Percentiles rank a stretch among this genome's conserved stretches.
These are phyloP conservation scores for Pseudocercospora macadamiae DNA, from an alignment of 2,329 filamentous ascomycete genomes.

Conservation along the genomic window DNA sequence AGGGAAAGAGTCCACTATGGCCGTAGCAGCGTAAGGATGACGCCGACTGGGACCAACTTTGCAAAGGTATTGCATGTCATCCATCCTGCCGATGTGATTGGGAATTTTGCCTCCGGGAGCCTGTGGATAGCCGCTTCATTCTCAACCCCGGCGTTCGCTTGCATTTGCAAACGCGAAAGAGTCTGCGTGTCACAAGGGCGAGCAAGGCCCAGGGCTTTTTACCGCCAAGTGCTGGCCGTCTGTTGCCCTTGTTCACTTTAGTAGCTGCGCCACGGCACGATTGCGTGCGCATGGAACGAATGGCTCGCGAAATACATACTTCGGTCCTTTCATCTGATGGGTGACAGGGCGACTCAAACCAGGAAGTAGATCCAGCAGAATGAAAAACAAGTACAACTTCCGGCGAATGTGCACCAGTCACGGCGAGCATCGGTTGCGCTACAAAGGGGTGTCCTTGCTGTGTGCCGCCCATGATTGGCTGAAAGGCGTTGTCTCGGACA, in stretches of 20 bases:
- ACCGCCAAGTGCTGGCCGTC: slow-evolving; percentile 1
- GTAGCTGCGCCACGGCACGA: slow-evolving; percentile 7
- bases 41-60: not conserved
- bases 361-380: not conserved
- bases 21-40: slow-evolving; percentile 4
- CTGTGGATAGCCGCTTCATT: slow-evolving; percentile 6
- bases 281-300: slow-evolving; percentile 10
- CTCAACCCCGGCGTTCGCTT: slow-evolving; percentile 3
- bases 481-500: slow-evolving; percentile 1
- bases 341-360: slow-evolving; percentile 1
- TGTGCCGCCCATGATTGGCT: not conserved
- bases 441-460: not conserved
- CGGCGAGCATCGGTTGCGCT: not conserved
- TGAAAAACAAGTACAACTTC: not conserved
- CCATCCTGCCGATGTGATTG: slow-evolving; percentile 1
- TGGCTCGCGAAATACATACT: slow-evolving; percentile 1
- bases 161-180: slow-evolving; percentile 3
- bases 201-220: slow-evolving; percentile 3
- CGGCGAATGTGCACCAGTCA: slow-evolving; percentile 1
- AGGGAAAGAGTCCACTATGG: not conserved
- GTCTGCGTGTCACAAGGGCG: slow-evolving; percentile 6
- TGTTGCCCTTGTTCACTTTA: slow-evolving; percentile 1
- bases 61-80: slow-evolving; percentile 1
- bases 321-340: slow-evolving; percentile 6
- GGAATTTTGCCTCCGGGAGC: slow-evolving; percentile 1